Conservation (phyloP, 257 asterid species). For the Solanum tacnaense region DNA sequence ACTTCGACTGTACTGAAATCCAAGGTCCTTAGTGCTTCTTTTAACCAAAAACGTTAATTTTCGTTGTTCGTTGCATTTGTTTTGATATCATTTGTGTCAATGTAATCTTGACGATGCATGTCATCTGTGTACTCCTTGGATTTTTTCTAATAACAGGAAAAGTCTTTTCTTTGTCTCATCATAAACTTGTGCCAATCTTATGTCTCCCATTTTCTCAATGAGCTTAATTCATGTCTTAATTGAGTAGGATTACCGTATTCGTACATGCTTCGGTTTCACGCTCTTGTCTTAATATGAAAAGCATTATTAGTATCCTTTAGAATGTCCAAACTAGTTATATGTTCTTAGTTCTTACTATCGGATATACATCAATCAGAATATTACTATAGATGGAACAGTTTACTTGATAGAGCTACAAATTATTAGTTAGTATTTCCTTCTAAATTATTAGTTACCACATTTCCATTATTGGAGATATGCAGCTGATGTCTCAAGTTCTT, state of each 20-base stretch:
- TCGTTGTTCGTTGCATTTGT: constrained; percentile 29
- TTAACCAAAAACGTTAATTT: not conserved
- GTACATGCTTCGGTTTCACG: not conserved
- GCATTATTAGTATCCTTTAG: not conserved
- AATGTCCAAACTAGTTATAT: not conserved
- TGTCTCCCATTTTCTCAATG: not conserved
- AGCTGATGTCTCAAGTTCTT: not conserved
- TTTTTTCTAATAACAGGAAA: constrained; percentile 30
- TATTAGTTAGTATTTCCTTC: not conserved
- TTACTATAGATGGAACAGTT: not conserved
- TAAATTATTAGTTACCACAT: not conserved
- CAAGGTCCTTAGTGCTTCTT: constrained; percentile 28
- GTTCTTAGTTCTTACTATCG: not conserved
- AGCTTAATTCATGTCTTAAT: not conserved
- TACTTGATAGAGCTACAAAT: not conserved
- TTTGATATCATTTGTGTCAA: constrained; percentile 19
- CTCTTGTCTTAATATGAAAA: not conserved
- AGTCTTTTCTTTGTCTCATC: not conserved
- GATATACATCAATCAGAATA: not conserved
- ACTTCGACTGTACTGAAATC: constrained; percentile 47
- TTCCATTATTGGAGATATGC: not conserved
- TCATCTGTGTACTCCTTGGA: constrained; percentile 19
- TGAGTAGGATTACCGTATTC: not conserved
- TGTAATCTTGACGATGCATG: constrained; percentile 17
- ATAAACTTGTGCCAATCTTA: not conserved